Conservation (phyloP, 805 yeast species). For the Naumovozyma castellii region DNA sequence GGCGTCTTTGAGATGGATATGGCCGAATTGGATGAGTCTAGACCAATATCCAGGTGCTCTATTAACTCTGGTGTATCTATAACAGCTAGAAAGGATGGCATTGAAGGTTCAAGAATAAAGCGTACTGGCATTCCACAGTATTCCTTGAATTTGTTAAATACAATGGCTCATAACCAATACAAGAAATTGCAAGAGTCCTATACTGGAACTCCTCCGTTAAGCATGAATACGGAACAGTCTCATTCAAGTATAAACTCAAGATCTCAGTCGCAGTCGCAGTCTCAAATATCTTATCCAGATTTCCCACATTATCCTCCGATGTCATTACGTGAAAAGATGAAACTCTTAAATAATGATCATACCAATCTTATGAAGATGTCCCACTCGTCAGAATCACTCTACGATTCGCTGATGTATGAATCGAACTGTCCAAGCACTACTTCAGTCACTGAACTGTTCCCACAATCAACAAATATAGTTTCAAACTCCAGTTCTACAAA, state of each 20-base stretch:
- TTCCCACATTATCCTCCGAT: conserved; percentile 32
- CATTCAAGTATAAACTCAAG: background rate
- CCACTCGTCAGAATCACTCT: background rate
- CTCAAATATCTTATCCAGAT: conserved; percentile 10
- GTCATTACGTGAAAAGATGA: conserved; percentile 38
- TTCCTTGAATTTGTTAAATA: conserved; percentile 30
- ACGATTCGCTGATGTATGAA: conserved; percentile 2
- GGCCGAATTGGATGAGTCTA: conserved; percentile 31
- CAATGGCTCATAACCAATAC: conserved; percentile 24
- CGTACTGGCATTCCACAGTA: conserved; percentile 35
- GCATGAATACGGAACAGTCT: background rate
- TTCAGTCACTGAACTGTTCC: background rate
- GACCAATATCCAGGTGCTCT: conserved; percentile 53
- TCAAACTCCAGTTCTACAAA: background rate
- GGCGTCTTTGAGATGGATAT: conserved; percentile 19
- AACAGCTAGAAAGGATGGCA: conserved; percentile 66
- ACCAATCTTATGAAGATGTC: background rate
- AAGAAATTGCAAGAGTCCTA: conserved; percentile 5
- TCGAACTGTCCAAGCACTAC: conserved; percentile 1
- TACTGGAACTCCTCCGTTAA: background rate
- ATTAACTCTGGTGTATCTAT: conserved; percentile 61
- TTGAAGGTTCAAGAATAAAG: conserved; percentile 52
- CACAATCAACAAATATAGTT: background rate
- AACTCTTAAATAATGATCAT: conserved; percentile 30
- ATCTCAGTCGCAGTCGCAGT: conserved; percentile 4